These are phyloP conservation scores for Picea glauca DNA, from an alignment of 75 land plant genomes.

Conservation along the genomic window DNA sequence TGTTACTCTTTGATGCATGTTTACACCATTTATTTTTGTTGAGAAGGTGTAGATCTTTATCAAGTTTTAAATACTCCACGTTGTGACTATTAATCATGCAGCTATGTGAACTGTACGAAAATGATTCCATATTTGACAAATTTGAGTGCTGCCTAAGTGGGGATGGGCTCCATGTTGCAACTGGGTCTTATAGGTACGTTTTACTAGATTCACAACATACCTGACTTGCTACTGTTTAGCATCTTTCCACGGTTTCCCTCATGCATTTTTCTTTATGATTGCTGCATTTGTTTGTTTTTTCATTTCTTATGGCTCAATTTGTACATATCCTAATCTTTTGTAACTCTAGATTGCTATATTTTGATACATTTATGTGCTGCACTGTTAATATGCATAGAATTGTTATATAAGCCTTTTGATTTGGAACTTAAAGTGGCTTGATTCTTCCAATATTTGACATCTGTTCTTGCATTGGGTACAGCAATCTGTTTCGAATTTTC, in stretches of 20 bases:
- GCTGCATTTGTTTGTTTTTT: background rate
- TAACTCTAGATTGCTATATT: no score
- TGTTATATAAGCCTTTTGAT: background rate
- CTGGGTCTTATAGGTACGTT: conserved; percentile 84
- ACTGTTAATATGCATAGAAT: background rate
- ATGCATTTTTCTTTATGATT: background rate
- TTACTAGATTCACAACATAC: background rate
- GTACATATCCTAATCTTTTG: no score
- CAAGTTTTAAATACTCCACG: no score
- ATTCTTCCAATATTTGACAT: no score
- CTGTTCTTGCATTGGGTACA: conserved; percentile 12
- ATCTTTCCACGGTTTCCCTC: background rate
- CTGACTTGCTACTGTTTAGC: background rate
- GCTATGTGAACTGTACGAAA: conserved; percentile 79
- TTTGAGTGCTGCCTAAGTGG: conserved; percentile 85
- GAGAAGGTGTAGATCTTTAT: no score
- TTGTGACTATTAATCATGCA: conserved; percentile 19
- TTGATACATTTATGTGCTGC: background rate
- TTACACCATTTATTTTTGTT: no score
- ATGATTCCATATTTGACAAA: conserved; percentile 86
- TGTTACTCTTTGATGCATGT: no score
- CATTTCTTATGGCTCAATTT: no score
- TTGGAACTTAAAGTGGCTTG: no score
- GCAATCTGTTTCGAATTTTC: conserved; percentile 68
- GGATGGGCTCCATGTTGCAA: conserved; percentile 73